Percentiles rank a stretch among this genome's conserved stretches.
These are phyloP conservation scores for Cercophora samala DNA, from an alignment of 495 filamentous ascomycete species.

Conservation along the genomic window DNA sequence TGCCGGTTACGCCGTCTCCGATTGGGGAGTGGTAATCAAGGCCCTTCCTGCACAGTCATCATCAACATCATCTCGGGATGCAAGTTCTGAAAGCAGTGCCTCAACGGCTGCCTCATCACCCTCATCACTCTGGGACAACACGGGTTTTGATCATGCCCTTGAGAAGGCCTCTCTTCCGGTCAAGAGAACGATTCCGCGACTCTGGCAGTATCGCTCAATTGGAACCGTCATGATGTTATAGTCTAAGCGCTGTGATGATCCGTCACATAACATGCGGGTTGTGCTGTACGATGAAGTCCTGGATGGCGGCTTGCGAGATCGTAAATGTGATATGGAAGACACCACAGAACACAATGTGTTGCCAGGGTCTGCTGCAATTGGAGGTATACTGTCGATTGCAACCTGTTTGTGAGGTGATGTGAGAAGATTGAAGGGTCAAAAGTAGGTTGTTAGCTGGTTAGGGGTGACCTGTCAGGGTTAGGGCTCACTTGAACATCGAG, in stretches of 20 bases:
- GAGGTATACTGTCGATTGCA: too few relatives aligned
- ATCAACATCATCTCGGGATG: not conserved
- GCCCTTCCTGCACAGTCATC: not conserved
- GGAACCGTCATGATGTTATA: not conserved
- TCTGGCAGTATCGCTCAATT: too few relatives aligned
- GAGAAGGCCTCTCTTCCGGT: too few relatives aligned
- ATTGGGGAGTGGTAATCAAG: not conserved
- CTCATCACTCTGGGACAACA: too few relatives aligned
- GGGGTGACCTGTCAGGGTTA: not conserved
- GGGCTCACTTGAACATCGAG: not conserved
- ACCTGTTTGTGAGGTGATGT: too few relatives aligned
- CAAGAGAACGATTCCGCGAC: too few relatives aligned
- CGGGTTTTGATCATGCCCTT: too few relatives aligned
- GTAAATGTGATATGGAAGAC: not conserved
- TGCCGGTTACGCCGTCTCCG: not conserved
- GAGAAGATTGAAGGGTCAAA: too few relatives aligned
- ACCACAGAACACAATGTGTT: not conserved
- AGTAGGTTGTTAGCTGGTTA: too few relatives aligned
- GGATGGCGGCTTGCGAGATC: not conserved
- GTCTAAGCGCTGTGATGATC: not conserved
- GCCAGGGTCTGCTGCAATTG: too few relatives aligned
- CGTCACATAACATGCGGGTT: not conserved
- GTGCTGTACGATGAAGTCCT: not conserved
- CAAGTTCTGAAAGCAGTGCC: not conserved
- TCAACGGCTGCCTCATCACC: not conserved